Evolutionary conservation across 306 rosid genomes (phyloP).

Genomic region (Lathyrus sativus): DNA sequence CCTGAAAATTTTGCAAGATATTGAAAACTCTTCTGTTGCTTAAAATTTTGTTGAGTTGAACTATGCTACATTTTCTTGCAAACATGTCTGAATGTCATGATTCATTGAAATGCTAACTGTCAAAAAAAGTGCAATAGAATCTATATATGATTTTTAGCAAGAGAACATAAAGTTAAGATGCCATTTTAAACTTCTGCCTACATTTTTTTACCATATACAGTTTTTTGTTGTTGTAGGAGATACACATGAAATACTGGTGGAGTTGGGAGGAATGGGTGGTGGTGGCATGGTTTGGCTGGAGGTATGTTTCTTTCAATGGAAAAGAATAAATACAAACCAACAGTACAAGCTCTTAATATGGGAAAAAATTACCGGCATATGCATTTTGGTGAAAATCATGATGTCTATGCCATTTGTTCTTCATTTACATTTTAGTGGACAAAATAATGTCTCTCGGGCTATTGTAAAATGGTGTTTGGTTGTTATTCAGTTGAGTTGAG

Average conservation of each 20-base stretch:
- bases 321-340: neutral
- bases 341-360: neutral
- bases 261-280: slow-evolving; percentile 97
- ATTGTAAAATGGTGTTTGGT: slow-evolving; percentile 7
- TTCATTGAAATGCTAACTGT: slow-evolving; percentile 11
- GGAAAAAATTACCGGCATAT: slow-evolving; percentile 25
- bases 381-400: slow-evolving; percentile 14
- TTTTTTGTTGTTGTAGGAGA: slow-evolving; percentile 59
- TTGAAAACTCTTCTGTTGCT: slow-evolving; percentile 31
- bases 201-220: slow-evolving; percentile 32
- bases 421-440: slow-evolving; percentile 15
- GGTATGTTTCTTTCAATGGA: slow-evolving; percentile 56
- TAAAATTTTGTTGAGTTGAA: slow-evolving; percentile 26
- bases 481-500: slow-evolving; percentile 21
- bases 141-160: slow-evolving; percentile 5
- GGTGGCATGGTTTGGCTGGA: slow-evolving; percentile 87
- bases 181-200: slow-evolving; percentile 18
- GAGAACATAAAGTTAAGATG: slow-evolving; percentile 13
- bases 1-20: neutral
- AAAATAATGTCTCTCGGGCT: neutral
- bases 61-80: slow-evolving; percentile 19
- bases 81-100: slow-evolving; percentile 22
- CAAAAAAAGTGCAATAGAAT: slow-evolving; percentile 13
- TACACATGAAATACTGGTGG: slow-evolving; percentile 71
- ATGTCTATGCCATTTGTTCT: neutral